Evolutionary conservation across 179 eudicot species (phyloP), one percentile per base, ranked within the genome.

Genomic region (Beta macrorhiza): DNA sequence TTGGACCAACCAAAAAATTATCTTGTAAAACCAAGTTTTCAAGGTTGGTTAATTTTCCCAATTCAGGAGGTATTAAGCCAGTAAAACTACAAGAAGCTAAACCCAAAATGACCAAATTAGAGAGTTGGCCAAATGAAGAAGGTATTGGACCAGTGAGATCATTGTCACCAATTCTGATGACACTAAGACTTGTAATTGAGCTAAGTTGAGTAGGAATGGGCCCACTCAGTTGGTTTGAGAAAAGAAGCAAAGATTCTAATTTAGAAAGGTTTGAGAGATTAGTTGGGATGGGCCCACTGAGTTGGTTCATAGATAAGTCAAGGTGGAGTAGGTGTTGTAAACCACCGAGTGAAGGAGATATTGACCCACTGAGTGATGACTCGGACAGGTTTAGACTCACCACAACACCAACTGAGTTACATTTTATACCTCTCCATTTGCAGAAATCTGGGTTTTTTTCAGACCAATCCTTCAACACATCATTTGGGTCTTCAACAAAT

Each of bases 211-310:
- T 74, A 55, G 99, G 99, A 5, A 96, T 88, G 71, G 87, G 79
- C 32, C 97, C 99, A 29, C 89, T 79, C 72, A 96, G 94, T 74
- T 89, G 90, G 89, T 96, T 96, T 62, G 99, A 86, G 73, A 80
- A 94, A 13, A 96, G 93, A 5, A 89, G 82, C 72, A 96, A 83
- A 67, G 93, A 90, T 52, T 57, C 67, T 80, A 96, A 86, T 20
- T 88, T 83, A 63, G 97, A 85, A 71, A 96, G 95, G 78, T 89
- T 90, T 37, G 95, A 89, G 37, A 96, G 89, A 86, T 89, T 83
- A 79, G 97, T 86, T 92, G 99, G 97, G 19, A 96, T 94, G 89
- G 96, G 90, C 11, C 98, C 98, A 11, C 87, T 68, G 59, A 96
- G 90, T 5, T 72, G 81, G 85, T 96, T 96, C 19, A 82, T 79